phyloP scores from a whole-genome alignment of 129 eudicot genomes.

The Artemisia argyi region DNA sequence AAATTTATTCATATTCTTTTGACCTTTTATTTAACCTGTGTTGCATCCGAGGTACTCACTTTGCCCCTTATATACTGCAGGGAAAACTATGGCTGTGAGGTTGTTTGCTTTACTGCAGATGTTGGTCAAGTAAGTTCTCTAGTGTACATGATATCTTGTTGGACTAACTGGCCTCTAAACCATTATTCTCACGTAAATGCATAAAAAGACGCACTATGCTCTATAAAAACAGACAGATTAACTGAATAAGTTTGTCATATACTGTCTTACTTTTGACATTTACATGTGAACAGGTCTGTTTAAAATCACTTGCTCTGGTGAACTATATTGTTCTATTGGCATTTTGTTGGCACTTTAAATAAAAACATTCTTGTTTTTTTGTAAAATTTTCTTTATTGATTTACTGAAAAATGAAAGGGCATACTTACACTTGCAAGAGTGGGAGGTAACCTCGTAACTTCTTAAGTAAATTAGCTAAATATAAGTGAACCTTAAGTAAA shows the following conservation, averaged over 20 bases:
- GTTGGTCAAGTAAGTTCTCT: slow-evolving; percentile 84
- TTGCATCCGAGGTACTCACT: slow-evolving; percentile 9
- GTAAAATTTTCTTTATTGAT: background rate
- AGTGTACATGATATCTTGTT: slow-evolving; percentile 4
- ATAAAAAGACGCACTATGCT: background rate
- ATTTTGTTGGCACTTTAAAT: background rate
- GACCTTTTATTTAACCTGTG: background rate
- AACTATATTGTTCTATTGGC: background rate
- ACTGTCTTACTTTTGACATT: background rate
- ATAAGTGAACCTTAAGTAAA: too few species aligned
- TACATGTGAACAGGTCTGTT: background rate
- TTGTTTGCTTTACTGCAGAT: slow-evolving; percentile 99
- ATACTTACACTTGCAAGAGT: too few species aligned
- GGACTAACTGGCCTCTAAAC: background rate
- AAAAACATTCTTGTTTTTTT: background rate
- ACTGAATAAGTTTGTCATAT: background rate
- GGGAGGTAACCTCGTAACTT: too few species aligned
- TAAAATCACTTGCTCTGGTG: background rate
- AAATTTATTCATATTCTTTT: background rate
- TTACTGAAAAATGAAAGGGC: background rate
- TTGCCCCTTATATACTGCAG: slow-evolving; percentile 40
- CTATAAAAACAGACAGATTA: background rate
- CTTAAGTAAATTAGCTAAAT: too few species aligned
- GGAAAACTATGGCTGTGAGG: slow-evolving; percentile 99
- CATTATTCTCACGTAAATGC: background rate